Base-by-base conservation (phyloP, 2,329 filamentous ascomycete species). In the Verticillium isaacii region DNA sequence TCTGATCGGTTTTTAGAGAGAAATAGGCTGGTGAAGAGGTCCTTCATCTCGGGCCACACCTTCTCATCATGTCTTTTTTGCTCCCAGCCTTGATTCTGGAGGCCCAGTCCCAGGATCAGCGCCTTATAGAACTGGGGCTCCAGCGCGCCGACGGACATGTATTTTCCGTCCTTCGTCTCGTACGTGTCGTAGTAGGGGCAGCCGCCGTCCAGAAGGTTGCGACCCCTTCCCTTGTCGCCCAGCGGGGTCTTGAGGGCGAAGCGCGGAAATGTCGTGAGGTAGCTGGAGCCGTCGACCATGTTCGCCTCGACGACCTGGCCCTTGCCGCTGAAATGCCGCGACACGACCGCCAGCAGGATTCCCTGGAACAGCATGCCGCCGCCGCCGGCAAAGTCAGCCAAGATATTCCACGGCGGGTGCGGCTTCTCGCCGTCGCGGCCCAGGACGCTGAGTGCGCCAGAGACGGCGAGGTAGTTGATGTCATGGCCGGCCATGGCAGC, bases 221-320 rank as follows among this genome's bases (percentile, higher is more conserved):
- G 81, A 0, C 94, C 94, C 57, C 93, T 80, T 32, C 85, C 81
- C 3, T 74, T 73, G 67, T 79, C 73, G 80, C 92, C 93, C 45
- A 87, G 71, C 1, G 84, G 82, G 7, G 80, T 87, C 71, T 89
- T 88, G 64, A 82, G 80, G 32, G 81, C 80, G 64, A 96, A 78
- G 37, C 94, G 82, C 59, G 91, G 89, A 77, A 94, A 94, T 0
- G 88, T 89, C 1, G 89, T 88, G 32, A 98, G 78, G 74, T 94
- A 94, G 39, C 87, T 85, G 25, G 85, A 86, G 9, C 94, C 94
- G 77, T 98, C 94, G 14, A 97, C 94, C 94, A 98, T 98, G 74
- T 96, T 97, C 17, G 91, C 92, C 77, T 97, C 92, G 9, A 98
- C 93, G 14, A 97, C 89, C 76, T 97, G 94, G 0, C 94, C 94